Conservation (phyloP, 805 yeast genomes). For the Lipomyces chichibuensis region DNA sequence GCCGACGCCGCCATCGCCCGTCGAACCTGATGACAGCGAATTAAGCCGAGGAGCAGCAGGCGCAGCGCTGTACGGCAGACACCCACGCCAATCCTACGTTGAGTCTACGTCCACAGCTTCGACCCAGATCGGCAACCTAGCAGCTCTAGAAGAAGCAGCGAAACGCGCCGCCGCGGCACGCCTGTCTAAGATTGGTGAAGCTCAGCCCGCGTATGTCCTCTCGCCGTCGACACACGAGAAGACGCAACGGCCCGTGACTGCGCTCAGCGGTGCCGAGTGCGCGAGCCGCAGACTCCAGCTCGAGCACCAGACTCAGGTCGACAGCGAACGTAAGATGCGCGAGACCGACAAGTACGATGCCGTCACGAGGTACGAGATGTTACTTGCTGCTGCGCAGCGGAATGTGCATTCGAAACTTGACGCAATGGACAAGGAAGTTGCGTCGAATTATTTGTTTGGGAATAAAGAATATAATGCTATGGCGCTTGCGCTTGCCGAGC, state of each 20-base stretch:
- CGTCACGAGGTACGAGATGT: slow-evolving; percentile 43
- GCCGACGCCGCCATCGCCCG: slow-evolving; percentile 15
- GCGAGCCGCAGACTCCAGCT: slow-evolving; percentile 28
- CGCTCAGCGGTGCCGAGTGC: slow-evolving; percentile 37
- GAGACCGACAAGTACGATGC: slow-evolving; percentile 4
- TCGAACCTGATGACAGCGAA: background rate
- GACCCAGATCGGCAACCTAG: background rate
- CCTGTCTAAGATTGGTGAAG: slow-evolving; percentile 26
- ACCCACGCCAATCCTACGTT: background rate
- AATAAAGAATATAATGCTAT: slow-evolving; percentile 65
- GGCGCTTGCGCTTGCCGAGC: slow-evolving; percentile 78
- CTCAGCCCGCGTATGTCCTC: slow-evolving; percentile 14
- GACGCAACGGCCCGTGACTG: slow-evolving; percentile 31
- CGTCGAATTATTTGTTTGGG: slow-evolving; percentile 47
- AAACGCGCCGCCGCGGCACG: slow-evolving; percentile 24
- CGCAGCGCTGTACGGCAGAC: slow-evolving; percentile 5
- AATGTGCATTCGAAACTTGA: slow-evolving; percentile 52
- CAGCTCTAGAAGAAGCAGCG: slow-evolving; percentile 25
- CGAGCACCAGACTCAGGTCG: slow-evolving; percentile 16
- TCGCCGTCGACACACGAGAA: slow-evolving; percentile 10
- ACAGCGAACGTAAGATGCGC: slow-evolving; percentile 8
- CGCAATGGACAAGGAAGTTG: slow-evolving; percentile 49
- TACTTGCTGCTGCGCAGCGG: slow-evolving; percentile 56
- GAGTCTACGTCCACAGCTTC: background rate
- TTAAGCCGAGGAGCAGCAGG: slow-evolving; percentile 3